Conservation (phyloP, 2,329 filamentous ascomycete genomes). For the Hypoxylon sp. region DNA sequence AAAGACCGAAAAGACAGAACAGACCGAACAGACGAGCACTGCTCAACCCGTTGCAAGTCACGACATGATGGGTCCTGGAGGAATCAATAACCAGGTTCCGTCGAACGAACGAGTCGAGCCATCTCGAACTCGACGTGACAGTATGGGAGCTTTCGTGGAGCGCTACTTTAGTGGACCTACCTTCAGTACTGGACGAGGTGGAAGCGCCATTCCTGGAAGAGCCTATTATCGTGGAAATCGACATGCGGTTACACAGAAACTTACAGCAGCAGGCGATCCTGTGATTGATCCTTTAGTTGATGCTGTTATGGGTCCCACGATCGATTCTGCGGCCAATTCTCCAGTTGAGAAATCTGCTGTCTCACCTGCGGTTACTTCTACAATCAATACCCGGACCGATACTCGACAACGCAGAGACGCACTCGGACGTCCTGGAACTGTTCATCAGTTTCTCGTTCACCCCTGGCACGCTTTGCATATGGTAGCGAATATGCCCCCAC, state of each 20-base stretch:
- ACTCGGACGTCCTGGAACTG: not conserved
- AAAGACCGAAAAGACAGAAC: too few relatives aligned
- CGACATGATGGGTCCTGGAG: too few relatives aligned
- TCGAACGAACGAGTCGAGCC: too few relatives aligned
- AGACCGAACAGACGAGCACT: too few relatives aligned
- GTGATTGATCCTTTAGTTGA: not conserved
- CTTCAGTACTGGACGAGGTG: not conserved
- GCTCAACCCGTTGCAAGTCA: too few relatives aligned
- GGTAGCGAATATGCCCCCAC: too few relatives aligned
- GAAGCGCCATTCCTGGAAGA: not conserved
- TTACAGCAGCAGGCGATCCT: not conserved
- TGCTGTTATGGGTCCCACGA: not conserved
- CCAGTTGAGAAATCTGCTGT: not conserved
- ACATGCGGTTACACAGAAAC: not conserved
- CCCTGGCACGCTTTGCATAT: too few relatives aligned
- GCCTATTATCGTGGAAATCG: not conserved
- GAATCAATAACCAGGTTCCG: too few relatives aligned
- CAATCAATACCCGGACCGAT: not conserved
- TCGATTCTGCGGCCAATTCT: not conserved
- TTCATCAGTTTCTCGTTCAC: not conserved
- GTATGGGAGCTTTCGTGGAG: too few relatives aligned
- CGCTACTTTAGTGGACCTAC: not conserved
- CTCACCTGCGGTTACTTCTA: not conserved
- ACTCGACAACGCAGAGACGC: not conserved
- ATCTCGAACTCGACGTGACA: too few relatives aligned